Percentiles rank a stretch among this genome's conserved stretches.
Conservation (phyloP, 257 asterid genomes). For the Capsicum chinense region DNA sequence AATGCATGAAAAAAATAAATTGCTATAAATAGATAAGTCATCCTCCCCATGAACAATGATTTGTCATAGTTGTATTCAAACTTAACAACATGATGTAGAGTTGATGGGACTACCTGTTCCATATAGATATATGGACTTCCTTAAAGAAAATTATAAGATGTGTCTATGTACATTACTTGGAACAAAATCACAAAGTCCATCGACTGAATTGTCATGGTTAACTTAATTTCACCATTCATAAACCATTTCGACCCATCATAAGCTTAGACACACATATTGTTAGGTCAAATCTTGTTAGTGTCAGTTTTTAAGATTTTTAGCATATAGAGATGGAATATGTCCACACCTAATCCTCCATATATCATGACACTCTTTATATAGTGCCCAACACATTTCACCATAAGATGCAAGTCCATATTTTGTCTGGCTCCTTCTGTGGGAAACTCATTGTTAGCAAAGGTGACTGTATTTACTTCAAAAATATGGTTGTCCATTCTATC, state of each 20-base stretch:
- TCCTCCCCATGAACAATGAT: no score
- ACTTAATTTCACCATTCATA: not conserved
- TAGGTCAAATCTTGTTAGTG: not conserved
- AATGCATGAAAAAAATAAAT: no score
- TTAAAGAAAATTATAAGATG: no score
- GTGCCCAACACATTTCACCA: not conserved
- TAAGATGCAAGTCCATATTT: not conserved
- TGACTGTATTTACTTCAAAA: not conserved
- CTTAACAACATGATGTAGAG: not conserved
- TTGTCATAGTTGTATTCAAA: no score
- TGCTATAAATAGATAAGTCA: no score
- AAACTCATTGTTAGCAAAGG: not conserved
- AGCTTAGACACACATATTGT: not conserved
- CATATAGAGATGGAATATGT: not conserved
- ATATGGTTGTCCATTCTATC: not conserved
- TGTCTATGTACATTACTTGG: not conserved
- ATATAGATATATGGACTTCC: no score
- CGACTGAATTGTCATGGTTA: not conserved
- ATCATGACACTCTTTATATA: not conserved
- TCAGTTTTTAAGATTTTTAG: no score
- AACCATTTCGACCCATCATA: not conserved
- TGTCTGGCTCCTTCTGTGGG: not conserved
- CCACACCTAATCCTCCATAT: not conserved
- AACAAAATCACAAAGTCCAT: not conserved
- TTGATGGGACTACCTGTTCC: no score